phyloP scores from a whole-genome alignment of 495 filamentous ascomycete species.

The Beverwykella pulmonaria region DNA sequence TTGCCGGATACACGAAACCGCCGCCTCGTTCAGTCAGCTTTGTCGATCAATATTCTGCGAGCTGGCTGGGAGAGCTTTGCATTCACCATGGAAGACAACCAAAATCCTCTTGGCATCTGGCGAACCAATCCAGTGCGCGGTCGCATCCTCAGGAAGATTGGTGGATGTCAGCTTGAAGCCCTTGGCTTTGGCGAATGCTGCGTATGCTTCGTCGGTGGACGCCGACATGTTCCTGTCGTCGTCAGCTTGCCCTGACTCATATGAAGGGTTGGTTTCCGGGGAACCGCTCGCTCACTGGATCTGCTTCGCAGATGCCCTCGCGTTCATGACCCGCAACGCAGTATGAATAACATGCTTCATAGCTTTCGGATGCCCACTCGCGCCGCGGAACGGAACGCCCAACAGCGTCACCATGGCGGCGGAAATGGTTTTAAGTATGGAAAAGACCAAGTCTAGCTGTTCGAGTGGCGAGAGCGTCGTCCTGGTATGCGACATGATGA shows the following conservation, averaged over 20 bases:
- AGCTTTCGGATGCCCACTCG: constrained; percentile 13
- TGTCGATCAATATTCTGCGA: constrained; percentile 4
- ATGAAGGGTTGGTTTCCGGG: constrained; percentile 1
- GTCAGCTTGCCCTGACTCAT: constrained; percentile 8
- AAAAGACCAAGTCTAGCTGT: constrained; percentile 12
- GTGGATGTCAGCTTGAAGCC: constrained; percentile 10
- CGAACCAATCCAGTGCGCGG: constrained; percentile 14
- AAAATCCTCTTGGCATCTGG: constrained; percentile 14
- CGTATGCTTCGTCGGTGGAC: constrained; percentile 16
- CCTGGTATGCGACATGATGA: constrained; percentile 13
- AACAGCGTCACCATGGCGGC: constrained; percentile 11
- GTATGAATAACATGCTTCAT: constrained; percentile 17
- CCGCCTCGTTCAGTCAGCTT: constrained; percentile 9
- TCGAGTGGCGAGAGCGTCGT: constrained; percentile 13
- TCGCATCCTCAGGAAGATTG: constrained; percentile 10
- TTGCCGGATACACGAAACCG: constrained; percentile 17
- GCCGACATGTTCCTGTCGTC: constrained; percentile 5
- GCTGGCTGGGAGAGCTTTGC: constrained; percentile 5
- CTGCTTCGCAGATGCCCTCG: constrained; percentile 13
- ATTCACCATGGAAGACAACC: constrained; percentile 12
- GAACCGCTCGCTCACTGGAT: constrained; percentile 10
- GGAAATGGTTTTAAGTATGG: constrained; percentile 14
- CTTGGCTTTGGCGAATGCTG: constrained; percentile 11
- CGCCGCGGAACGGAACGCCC: constrained; percentile 11
- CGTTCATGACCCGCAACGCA: constrained; percentile 12